A percentile compares a stretch with the other conserved stretches of the same genome.
phyloP scores from a whole-genome alignment of 1,139 yeast species.

The Ogataea hybrid region DNA sequence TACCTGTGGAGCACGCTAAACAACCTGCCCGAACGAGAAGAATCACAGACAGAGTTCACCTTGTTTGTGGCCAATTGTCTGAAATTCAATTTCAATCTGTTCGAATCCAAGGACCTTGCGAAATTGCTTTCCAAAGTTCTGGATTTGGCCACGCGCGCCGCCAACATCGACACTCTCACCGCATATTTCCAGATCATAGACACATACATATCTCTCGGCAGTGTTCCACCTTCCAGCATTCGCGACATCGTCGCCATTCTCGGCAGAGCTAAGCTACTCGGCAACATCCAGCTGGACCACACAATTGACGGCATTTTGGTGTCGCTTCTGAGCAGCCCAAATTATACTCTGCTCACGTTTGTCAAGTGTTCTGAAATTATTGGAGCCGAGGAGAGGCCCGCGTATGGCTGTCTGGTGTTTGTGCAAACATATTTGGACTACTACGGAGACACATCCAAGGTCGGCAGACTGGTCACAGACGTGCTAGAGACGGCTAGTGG shows the following conservation, averaged over 20 bases:
- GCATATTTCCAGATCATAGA: constrained; percentile 46
- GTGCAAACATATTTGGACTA: constrained; percentile 16
- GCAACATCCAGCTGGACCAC: constrained; percentile 3
- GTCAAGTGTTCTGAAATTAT: constrained; percentile 39
- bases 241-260: constrained; percentile 43
- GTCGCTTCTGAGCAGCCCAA: constrained; percentile 36
- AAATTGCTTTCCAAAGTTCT: constrained; percentile 38
- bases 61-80: constrained; percentile 44
- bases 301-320: constrained; percentile 10
- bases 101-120: constrained; percentile 42
- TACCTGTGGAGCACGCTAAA: constrained; percentile 33
- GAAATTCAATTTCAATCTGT: constrained; percentile 45
- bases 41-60: constrained; percentile 7
- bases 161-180: constrained; percentile 40
- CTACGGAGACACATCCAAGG: constrained; percentile 7
- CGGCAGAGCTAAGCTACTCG: constrained; percentile 8
- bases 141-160: constrained; percentile 43
- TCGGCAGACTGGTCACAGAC: constrained; percentile 16
- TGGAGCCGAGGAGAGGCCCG: constrained; percentile 19
- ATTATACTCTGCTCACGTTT: constrained; percentile 37
- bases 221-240: constrained; percentile 43
- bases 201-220: constrained; percentile 46
- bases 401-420: constrained; percentile 23
- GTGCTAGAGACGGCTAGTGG: constrained; percentile 9
- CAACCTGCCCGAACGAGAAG: constrained; percentile 4